These are phyloP conservation scores for Colletotrichum tamarilloi DNA, from an alignment of 2,329 filamentous ascomycete genomes.

Conservation along the genomic window DNA sequence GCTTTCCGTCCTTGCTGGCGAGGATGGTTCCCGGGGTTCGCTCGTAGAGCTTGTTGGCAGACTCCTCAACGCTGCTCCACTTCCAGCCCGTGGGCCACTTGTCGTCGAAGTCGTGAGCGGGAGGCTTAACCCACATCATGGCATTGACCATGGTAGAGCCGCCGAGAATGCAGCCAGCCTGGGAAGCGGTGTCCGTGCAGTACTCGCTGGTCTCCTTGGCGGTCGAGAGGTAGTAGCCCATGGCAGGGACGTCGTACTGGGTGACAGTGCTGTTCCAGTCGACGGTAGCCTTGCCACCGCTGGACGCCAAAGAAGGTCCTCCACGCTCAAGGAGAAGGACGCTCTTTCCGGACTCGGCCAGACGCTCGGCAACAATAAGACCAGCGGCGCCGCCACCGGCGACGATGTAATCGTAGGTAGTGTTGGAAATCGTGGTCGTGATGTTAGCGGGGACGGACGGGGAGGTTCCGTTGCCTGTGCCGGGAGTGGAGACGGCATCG, in stretches of 20 bases:
- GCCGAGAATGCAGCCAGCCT: conserved; percentile 46
- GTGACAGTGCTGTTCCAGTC: conserved; percentile 43
- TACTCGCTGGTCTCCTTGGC: conserved; percentile 35
- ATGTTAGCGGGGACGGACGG: conserved; percentile 24
- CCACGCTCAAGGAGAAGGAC: conserved; percentile 37
- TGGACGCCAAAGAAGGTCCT: conserved; percentile 25
- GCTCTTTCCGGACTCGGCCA: conserved; percentile 36
- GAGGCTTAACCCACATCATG: conserved; percentile 41
- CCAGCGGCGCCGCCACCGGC: conserved; percentile 36
- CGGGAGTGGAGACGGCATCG: conserved; percentile 38
- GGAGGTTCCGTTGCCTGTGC: conserved; percentile 23
- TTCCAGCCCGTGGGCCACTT: conserved; percentile 37
- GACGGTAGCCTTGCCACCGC: conserved; percentile 37
- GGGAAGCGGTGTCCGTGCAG: conserved; percentile 43
- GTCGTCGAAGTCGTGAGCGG: conserved; percentile 35
- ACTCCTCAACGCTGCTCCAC: conserved; percentile 35
- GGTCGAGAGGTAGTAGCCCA: conserved; percentile 34
- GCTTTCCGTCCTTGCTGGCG: conserved; percentile 36
- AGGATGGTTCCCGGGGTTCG: conserved; percentile 36
- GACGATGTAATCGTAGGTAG: conserved; percentile 37
- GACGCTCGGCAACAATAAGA: conserved; percentile 33
- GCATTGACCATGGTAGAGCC: conserved; percentile 44
- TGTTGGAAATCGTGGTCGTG: conserved; percentile 34
- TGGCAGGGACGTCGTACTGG: conserved; percentile 38
- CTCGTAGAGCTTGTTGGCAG: conserved; percentile 38